A percentile compares a stretch with the other conserved stretches of the same genome.
phyloP scores from a whole-genome alignment of 305 asterid species.

The Stenogyne calaminthoides region DNA sequence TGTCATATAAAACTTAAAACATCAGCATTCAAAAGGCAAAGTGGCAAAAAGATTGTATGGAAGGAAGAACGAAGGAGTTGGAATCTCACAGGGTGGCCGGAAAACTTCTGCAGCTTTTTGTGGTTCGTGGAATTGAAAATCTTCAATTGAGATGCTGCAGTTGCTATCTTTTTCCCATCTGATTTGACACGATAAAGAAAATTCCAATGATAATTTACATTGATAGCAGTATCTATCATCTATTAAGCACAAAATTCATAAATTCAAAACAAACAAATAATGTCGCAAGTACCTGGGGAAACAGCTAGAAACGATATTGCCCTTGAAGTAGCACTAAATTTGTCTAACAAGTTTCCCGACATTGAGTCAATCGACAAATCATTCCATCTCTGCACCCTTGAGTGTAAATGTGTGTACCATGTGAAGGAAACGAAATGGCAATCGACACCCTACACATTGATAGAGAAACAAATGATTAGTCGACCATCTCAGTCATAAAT shows the following conservation, averaged over 20 bases:
- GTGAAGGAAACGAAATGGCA: slow-evolving; percentile 68
- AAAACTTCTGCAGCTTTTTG: slow-evolving; percentile 81
- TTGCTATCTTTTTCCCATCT: slow-evolving; percentile 81
- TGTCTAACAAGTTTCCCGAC: slow-evolving; percentile 70
- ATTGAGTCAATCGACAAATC: slow-evolving; percentile 76
- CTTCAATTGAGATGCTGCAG: slow-evolving; percentile 81
- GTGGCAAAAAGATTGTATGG: not conserved
- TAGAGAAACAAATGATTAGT: slow-evolving; percentile 24
- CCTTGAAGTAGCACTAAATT: slow-evolving; percentile 72
- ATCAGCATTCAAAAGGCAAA: slow-evolving; percentile 2
- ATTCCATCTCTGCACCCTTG: slow-evolving; percentile 94
- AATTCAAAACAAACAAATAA: not conserved
- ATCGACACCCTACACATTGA: slow-evolving; percentile 73
- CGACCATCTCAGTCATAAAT: not conserved
- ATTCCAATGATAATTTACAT: not conserved
- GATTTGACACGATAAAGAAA: slow-evolving; percentile 29
- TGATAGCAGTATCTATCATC: not conserved
- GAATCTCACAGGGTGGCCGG: slow-evolving; percentile 92
- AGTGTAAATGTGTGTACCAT: slow-evolving; percentile 67
- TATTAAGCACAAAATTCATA: slow-evolving; percentile 1
- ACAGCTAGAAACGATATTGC: slow-evolving; percentile 74
- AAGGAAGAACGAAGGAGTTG: slow-evolving; percentile 25
- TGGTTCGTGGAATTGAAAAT: slow-evolving; percentile 58
- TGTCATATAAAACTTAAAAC: not conserved
- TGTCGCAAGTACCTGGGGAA: slow-evolving; percentile 67